These are phyloP conservation scores for Boletellus sp. DNA, from an alignment of 768 basidiomycete species.

Conservation along the genomic window DNA sequence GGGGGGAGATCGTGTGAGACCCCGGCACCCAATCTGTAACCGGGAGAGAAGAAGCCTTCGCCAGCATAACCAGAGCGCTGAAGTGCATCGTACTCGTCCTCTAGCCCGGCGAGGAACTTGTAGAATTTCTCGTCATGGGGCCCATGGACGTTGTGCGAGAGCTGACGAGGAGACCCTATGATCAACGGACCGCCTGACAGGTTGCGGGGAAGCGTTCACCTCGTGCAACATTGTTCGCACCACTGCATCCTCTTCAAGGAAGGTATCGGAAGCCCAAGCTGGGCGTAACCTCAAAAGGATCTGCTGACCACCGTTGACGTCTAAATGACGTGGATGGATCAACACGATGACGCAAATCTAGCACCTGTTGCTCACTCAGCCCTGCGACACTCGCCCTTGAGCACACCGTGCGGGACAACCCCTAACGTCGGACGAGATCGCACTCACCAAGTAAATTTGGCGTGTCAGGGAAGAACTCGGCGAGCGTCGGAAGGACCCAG, in stretches of 20 bases:
- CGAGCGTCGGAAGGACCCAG: slow-evolving; percentile 76
- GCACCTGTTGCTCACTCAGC: slow-evolving; percentile 32
- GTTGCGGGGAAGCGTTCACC: slow-evolving; percentile 36
- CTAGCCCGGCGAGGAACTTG: slow-evolving; percentile 64
- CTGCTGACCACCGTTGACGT: slow-evolving; percentile 75
- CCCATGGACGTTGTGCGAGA: slow-evolving; percentile 85
- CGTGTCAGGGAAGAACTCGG: slow-evolving; percentile 84
- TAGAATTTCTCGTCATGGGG: slow-evolving; percentile 87
- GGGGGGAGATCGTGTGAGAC: slow-evolving; percentile 66
- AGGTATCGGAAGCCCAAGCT: slow-evolving; percentile 59
- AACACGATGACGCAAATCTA: background rate
- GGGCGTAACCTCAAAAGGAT: slow-evolving; percentile 83
- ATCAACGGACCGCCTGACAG: background rate
- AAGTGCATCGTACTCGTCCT: slow-evolving; percentile 82
- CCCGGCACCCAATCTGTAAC: slow-evolving; percentile 62
- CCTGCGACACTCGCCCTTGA: slow-evolving; percentile 23
- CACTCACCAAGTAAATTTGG: slow-evolving; percentile 67
- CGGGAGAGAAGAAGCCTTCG: slow-evolving; percentile 85
- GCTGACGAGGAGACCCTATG: slow-evolving; percentile 40
- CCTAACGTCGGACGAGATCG: background rate
- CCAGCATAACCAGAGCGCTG: slow-evolving; percentile 81
- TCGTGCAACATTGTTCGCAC: slow-evolving; percentile 89
- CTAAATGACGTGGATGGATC: slow-evolving; percentile 33
- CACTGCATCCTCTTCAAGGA: slow-evolving; percentile 71
- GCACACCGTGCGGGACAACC: background rate